Percentiles rank a stretch among this genome's conserved stretches.
phyloP scores from a whole-genome alignment of 2,329 filamentous ascomycete genomes.

The Neonectria ditissima region DNA sequence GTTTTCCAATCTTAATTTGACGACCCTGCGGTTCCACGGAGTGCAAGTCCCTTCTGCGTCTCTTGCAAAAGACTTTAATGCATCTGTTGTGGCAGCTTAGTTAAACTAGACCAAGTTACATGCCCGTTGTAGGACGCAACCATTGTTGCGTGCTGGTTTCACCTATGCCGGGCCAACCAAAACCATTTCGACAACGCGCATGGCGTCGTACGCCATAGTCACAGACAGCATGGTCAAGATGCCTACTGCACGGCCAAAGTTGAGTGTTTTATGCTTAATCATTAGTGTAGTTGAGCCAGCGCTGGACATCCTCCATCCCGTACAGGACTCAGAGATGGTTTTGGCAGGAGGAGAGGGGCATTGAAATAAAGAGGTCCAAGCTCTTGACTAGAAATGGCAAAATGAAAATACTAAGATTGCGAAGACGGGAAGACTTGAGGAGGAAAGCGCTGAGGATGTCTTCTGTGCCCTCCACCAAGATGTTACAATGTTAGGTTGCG shows the following conservation, averaged over 20 bases:
- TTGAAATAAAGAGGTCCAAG: no score
- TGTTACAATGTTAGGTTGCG: neutral
- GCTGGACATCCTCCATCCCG: neutral
- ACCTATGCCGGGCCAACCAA: neutral
- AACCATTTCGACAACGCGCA: no score
- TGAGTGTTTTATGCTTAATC: slow-evolving; percentile 1
- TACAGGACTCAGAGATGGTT: neutral
- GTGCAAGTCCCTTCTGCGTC: neutral
- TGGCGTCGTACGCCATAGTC: neutral
- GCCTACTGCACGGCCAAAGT: neutral
- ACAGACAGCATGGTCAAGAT: neutral
- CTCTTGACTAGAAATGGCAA: no score
- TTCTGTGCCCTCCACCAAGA: neutral
- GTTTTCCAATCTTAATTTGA: slow-evolving; percentile 14
- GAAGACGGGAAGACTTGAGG: no score
- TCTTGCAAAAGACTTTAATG: no score
- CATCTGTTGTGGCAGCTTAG: neutral
- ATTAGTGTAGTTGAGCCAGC: neutral
- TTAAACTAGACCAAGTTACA: neutral
- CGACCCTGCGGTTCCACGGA: neutral
- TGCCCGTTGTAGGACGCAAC: neutral
- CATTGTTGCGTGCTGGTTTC: neutral
- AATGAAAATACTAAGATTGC: no score
- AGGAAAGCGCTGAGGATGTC: neutral
- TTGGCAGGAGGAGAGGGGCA: neutral